phyloP scores from a whole-genome alignment of 495 filamentous ascomycete genomes.

The Neurospora sp. region DNA sequence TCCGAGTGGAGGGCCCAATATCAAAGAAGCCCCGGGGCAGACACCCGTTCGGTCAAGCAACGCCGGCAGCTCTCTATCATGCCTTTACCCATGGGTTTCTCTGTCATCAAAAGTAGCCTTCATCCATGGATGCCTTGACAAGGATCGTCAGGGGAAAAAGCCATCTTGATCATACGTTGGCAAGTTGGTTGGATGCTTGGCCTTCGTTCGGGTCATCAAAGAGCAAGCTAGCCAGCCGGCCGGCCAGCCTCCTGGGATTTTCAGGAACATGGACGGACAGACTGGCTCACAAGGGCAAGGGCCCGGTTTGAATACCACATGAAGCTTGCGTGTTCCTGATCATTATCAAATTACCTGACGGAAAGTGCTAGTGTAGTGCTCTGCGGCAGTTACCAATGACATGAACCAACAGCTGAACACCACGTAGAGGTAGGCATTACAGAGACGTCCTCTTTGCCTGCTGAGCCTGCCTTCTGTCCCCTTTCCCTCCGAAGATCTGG shows the following conservation, averaged over 20 bases:
- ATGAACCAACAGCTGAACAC: background rate
- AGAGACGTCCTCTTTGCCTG: background rate
- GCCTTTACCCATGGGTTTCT: background rate
- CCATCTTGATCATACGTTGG: background rate
- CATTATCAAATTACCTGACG: background rate
- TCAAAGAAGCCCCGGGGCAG: background rate
- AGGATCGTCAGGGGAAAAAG: background rate
- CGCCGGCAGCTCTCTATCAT: background rate
- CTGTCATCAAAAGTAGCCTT: background rate
- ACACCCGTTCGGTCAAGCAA: background rate
- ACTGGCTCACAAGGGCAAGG: background rate
- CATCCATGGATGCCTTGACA: background rate
- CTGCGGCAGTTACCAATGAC: background rate
- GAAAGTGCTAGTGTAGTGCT: background rate
- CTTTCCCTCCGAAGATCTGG: background rate
- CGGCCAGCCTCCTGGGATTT: background rate
- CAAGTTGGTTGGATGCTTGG: background rate
- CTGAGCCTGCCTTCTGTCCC: background rate
- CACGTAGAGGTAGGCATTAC: background rate
- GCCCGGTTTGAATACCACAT: background rate
- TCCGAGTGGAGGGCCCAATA: background rate
- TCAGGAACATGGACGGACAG: background rate
- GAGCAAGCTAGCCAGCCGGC: background rate
- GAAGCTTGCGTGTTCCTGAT: background rate
- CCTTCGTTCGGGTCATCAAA: background rate